Conservation (phyloP, 106 monocot genomes). For the Triglochin maritima region DNA sequence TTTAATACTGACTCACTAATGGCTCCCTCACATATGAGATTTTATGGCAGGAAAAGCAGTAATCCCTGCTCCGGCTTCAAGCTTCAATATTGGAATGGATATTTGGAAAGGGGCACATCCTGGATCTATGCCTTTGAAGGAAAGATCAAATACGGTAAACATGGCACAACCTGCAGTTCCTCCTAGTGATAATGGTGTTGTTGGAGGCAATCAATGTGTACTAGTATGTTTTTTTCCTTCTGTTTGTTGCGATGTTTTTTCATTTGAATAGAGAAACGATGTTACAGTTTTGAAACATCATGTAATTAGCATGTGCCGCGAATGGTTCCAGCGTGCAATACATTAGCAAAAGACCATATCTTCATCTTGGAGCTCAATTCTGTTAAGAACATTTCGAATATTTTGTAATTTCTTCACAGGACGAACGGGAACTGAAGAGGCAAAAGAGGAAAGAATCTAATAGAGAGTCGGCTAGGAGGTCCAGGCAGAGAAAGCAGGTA, state of each 20-base stretch:
- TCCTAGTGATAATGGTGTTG: background rate
- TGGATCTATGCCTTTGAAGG: constrained; percentile 2
- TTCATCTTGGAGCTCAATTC: background rate
- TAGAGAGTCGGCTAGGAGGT: constrained; percentile 94
- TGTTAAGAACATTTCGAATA: background rate
- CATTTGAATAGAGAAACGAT: no score
- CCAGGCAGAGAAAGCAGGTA: constrained; percentile 90
- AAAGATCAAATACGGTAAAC: background rate
- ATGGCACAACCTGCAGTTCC: constrained; percentile 8
- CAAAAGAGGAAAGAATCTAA: constrained; percentile 93
- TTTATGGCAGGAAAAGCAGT: background rate
- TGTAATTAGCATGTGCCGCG: no score
- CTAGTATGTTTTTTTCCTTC: constrained; percentile 4
- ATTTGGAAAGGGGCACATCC: constrained; percentile 10
- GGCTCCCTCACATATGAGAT: no score
- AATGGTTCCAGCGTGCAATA: no score
- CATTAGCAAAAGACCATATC: background rate
- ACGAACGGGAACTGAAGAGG: constrained; percentile 73
- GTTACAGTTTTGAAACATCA: no score
- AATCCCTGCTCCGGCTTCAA: constrained; percentile 4
- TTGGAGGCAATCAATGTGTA: constrained; percentile 5
- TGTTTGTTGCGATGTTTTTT: background rate
- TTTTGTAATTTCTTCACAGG: constrained; percentile 22
- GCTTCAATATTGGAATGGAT: constrained; percentile 17
- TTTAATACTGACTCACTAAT: no score